Evolutionary conservation across 2,329 filamentous ascomycete genomes (phyloP), one percentile per base, ranked within the genome.

Genomic region (Hypoxylon sp.): DNA sequence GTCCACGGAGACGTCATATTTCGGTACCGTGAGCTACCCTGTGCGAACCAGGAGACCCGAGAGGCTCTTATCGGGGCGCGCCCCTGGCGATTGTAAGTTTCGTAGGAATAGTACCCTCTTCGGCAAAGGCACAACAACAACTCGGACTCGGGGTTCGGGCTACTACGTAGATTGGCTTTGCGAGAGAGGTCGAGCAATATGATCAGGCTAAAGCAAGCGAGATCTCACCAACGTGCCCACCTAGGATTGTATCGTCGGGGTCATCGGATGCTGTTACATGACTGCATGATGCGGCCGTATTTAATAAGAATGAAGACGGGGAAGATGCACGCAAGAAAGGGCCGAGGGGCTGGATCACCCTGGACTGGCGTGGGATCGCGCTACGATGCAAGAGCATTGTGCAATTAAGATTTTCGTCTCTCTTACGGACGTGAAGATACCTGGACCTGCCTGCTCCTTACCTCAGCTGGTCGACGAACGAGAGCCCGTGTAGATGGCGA

Each of bases 1-100:
- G 85, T 84, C 40, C 73, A 67, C 12, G 68, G 71, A 50, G 76
- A 42, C 54, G 67, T 57, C 67, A 69, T 69, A 42, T 61, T 58
- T 69, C 64, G 58, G 57, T 56, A 53, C 42, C 22, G 9, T 16
- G 52, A 5, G 28, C 9, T 46, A 55, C 45, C 45, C 46, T 40
- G 30, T 45, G 32, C 38, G 30, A 52, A 58, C 30, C 50, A 36
- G 33, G 36, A 36, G 36, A 48, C 52, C 49, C 26, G 44, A 50
- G 30, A 49, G 55, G 50, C 44, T 52, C 9, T 32, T 33, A n/a
- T 33, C 18, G 58, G 54, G 60, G 49, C 56, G 51, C 28, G 45
- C 62, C 59, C 52, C 53, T 28, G 30, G 46, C 32, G 46, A 33
- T 53, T 16, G 52, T 51, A 28, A 44, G 24, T 40, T 20, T 53